A percentile compares a stretch with the other conserved stretches of the same genome.
These are phyloP conservation scores for Fusarium zealandicum DNA, from an alignment of 2,329 filamentous ascomycete species.

Conservation along the genomic window DNA sequence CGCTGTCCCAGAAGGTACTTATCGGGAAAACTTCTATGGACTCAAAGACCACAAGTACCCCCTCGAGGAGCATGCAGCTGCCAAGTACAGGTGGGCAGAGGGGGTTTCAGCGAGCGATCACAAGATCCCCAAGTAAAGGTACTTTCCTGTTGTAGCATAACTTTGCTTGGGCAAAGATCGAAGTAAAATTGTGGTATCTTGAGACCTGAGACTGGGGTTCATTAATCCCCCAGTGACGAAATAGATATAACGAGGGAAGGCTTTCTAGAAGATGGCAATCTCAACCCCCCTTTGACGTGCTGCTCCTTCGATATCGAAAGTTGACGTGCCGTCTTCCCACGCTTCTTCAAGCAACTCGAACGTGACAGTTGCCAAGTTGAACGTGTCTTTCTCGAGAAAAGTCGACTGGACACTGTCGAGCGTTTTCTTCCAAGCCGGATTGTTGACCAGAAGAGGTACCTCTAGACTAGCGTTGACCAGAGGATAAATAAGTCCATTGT, in stretches of 20 bases:
- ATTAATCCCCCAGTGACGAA: neutral
- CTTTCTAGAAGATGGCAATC: conserved; percentile 30
- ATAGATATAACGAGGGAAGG: neutral
- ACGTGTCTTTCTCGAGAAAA: conserved; percentile 14
- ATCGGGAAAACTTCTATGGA: conserved; percentile 67
- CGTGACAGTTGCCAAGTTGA: conserved; percentile 18
- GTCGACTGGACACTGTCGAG: conserved; percentile 24
- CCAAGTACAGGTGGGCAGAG: conserved; percentile 53
- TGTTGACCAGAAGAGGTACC: conserved; percentile 23
- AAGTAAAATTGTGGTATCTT: neutral
- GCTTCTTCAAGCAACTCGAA: conserved; percentile 32
- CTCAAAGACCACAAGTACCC: conserved; percentile 58
- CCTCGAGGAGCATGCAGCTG: conserved; percentile 59
- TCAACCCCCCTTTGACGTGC: conserved; percentile 17
- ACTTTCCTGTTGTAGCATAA: no score
- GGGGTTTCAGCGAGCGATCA: conserved; percentile 35
- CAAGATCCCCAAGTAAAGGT: conserved; percentile 21
- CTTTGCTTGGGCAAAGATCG: no score
- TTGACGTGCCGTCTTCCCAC: conserved; percentile 30
- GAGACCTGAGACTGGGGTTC: neutral
- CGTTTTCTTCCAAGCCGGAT: conserved; percentile 28
- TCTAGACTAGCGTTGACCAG: conserved; percentile 30
- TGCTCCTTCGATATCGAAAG: conserved; percentile 30
- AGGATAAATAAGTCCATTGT: conserved; percentile 33
- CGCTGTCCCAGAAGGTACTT: conserved; percentile 63